Evolutionary conservation across 352 stramenopile genomes (phyloP).

Genomic region (Phytophthora vignae): DNA sequence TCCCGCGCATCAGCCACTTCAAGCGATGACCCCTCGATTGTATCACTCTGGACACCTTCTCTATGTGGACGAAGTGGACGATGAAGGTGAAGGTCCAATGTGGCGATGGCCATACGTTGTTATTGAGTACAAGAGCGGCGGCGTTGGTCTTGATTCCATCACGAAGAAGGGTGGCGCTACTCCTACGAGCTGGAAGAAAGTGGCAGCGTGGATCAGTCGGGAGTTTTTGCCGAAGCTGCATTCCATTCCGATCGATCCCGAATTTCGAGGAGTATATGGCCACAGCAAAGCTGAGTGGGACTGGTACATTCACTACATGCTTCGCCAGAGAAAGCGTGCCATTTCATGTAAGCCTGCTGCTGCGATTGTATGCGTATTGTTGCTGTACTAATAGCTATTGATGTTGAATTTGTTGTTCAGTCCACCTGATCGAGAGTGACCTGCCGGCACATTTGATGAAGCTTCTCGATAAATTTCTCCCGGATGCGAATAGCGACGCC

Average conservation of each 20-base stretch:
- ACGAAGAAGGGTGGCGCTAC: conserved; percentile 64
- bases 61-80: conserved; percentile 70
- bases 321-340: conserved; percentile 66
- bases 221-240: conserved; percentile 74
- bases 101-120: conserved; percentile 90
- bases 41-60: conserved; percentile 63
- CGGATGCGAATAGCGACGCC: conserved; percentile 28
- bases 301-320: conserved; percentile 87
- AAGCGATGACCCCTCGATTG: conserved; percentile 55
- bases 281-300: conserved; percentile 76
- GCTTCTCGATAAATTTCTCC: conserved; percentile 69
- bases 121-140: conserved; percentile 67
- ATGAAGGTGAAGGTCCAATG: conserved; percentile 64
- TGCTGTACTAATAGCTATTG: conserved; percentile 9
- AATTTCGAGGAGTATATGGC: conserved; percentile 60
- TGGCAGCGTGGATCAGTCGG: conserved; percentile 68
- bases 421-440: conserved; percentile 63
- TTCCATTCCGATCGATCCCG: conserved; percentile 52
- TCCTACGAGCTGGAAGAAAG: conserved; percentile 50
- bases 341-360: conserved; percentile 67
- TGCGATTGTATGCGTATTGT: conserved; percentile 7
- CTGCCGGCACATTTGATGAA: conserved; percentile 71
- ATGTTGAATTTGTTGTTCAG: conserved; percentile 38
- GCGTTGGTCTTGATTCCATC: conserved; percentile 60
- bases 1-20: conserved; percentile 21